phyloP scores from a whole-genome alignment of 2,329 filamentous ascomycete genomes.

The Paraphaeosphaeria sporulosa region DNA sequence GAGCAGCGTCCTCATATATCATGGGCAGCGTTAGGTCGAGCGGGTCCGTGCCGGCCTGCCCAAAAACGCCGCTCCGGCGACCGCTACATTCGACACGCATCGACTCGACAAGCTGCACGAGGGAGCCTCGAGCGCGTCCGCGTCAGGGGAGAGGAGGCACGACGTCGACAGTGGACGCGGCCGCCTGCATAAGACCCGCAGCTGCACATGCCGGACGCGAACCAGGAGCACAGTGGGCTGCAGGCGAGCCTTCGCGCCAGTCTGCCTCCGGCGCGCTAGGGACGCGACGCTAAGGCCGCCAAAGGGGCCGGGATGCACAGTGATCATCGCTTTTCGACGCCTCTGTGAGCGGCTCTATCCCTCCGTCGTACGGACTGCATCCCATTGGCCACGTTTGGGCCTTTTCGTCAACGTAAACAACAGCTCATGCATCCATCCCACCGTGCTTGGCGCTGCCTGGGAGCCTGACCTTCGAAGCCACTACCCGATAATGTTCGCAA shows the following conservation, averaged over 20 bases:
- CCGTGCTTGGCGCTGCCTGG: background rate
- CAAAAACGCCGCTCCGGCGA: background rate
- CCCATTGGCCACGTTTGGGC: background rate
- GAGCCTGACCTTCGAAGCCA: background rate
- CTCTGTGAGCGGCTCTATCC: too few relatives aligned
- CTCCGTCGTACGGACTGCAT: background rate
- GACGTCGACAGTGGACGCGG: slow-evolving; percentile 19
- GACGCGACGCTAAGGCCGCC: background rate
- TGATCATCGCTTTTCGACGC: background rate
- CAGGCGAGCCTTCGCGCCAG: slow-evolving; percentile 6
- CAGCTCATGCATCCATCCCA: background rate
- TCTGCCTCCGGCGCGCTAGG: background rate
- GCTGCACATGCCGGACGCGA: slow-evolving; percentile 29
- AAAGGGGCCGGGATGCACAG: background rate
- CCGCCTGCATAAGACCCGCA: slow-evolving; percentile 32
- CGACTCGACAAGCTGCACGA: background rate
- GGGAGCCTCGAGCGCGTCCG: slow-evolving; percentile 2
- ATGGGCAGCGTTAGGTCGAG: background rate
- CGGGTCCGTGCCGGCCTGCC: background rate
- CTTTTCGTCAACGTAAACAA: background rate
- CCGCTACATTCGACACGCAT: background rate
- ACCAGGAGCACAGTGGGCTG: slow-evolving; percentile 15
- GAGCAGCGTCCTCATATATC: background rate
- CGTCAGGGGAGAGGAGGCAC: slow-evolving; percentile 10
- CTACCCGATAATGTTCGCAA: background rate